Base-by-base conservation (phyloP, 306 rosid genomes). In the Casuarina cunninghamiana region DNA sequence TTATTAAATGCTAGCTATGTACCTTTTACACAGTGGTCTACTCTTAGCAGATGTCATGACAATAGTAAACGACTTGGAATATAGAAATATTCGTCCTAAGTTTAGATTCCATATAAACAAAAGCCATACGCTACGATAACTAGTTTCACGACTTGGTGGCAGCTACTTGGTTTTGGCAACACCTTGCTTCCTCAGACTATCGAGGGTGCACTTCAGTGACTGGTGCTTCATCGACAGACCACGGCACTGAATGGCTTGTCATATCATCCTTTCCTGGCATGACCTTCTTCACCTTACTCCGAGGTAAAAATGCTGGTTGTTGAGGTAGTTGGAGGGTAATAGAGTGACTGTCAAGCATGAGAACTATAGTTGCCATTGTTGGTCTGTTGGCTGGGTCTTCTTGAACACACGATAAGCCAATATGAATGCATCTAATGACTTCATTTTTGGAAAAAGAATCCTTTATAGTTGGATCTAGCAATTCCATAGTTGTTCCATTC, bases 331-430 rank as follows among this genome's bases (percentile, higher is more conserved):
- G 65, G 5, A 58, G 39, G 11, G 38, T 58, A 26, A 58, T 15
- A 21, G 65, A 26, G 12, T 58, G 10, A 58, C 39, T 58, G 6
- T 58, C 26, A 58, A 58, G 60, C 88, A 84, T 81, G 17, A 78
- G 39, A 41, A 75, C 53, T 5, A 83, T 72, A 0, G 75, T 46
- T 17, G 86, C 70, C 83, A 75, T 79, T 58, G 73, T 75, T 1
- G 86, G 83, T 78, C 86, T 73, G 15, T 55, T 44, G 45, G 46
- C 39, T 17, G 75, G 72, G 11, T 83, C 48, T 75, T 79, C 81
- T 66, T 83, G 78, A 65, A 79, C 81, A 16, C 86, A 83, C 72
- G 72, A 65, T 72, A 83, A 53, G 9, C 76, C 86, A n/a, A 83
- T 79, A 7, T 83, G 75, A 6, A 76, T 71, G 72, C 62, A 79